These are phyloP conservation scores for Gymnopilus junonius DNA, from an alignment of 768 basidiomycete species.

Conservation along the genomic window DNA sequence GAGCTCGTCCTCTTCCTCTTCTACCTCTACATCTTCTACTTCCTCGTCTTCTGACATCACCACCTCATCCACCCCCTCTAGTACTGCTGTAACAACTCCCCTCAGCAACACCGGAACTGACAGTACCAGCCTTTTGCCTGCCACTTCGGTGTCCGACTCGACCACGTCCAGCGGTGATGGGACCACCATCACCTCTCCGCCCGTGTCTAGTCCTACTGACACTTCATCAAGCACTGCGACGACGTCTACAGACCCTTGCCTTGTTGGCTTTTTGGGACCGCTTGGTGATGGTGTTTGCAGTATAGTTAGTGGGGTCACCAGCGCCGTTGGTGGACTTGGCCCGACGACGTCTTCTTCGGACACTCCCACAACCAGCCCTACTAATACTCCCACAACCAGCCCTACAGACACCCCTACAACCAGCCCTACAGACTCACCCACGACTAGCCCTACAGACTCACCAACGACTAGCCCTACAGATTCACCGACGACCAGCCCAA, in stretches of 20 bases:
- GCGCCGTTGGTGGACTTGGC: background rate
- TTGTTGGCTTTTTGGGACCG: background rate
- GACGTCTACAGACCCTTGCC: background rate
- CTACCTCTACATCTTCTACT: background rate
- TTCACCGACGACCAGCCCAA: no score
- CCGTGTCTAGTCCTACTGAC: conserved; percentile 3
- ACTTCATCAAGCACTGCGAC: background rate
- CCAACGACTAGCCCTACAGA: background rate
- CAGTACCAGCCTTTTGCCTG: conserved; percentile 10
- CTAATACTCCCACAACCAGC: background rate
- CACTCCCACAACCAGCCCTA: background rate
- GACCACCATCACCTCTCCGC: background rate
- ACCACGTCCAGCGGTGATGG: background rate
- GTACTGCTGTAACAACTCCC: conserved; percentile 5
- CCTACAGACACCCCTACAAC: background rate
- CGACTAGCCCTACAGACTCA: background rate
- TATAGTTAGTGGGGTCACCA: background rate
- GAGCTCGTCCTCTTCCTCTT: background rate
- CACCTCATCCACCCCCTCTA: conserved; percentile 1
- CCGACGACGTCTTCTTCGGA: background rate
- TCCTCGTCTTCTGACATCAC: conserved; percentile 3
- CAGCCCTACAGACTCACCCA: background rate
- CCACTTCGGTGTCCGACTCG: background rate
- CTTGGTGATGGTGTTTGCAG: background rate
- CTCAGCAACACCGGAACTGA: background rate